phyloP scores from a whole-genome alignment of 441 rosid species.

The Theobroma grandiflorum region DNA sequence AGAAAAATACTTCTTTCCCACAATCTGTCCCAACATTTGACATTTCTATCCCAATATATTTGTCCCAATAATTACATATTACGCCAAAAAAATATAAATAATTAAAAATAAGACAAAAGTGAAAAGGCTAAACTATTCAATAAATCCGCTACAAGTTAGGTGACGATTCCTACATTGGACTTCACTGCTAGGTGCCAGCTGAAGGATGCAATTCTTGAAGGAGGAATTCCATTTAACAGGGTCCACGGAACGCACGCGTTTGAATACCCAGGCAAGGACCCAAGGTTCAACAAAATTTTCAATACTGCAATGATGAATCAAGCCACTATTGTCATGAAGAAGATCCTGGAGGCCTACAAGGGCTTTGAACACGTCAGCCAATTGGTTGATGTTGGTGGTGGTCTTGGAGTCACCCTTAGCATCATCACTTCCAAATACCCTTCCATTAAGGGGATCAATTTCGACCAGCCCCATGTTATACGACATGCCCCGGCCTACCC shows the following conservation, averaged over 20 bases:
- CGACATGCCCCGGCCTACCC: slow-evolving; percentile 31
- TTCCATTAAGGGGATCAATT: slow-evolving; percentile 40
- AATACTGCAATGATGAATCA: slow-evolving; percentile 32
- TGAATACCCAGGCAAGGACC: slow-evolving; percentile 21
- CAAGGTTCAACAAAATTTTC: slow-evolving; percentile 22
- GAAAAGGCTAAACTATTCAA: background rate
- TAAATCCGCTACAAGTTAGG: no score
- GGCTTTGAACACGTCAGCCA: slow-evolving; percentile 35
- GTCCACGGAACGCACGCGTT: background rate
- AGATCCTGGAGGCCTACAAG: slow-evolving; percentile 38
- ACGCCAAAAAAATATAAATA: no score
- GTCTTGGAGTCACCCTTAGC: slow-evolving; percentile 36
- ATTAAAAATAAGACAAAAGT: no score
- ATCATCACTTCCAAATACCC: slow-evolving; percentile 43
- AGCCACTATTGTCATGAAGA: slow-evolving; percentile 30
- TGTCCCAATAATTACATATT: no score
- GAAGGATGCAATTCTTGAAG: slow-evolving; percentile 16
- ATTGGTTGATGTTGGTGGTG: slow-evolving; percentile 46
- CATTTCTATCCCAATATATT: no score
- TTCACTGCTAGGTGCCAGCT: background rate
- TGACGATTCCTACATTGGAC: background rate
- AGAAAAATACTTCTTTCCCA: no score
- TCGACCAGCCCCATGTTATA: slow-evolving; percentile 40
- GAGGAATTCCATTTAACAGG: background rate
- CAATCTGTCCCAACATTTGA: no score